phyloP scores from a whole-genome alignment of 2,329 filamentous ascomycete genomes.

The Pseudofabraea citricarpa region DNA sequence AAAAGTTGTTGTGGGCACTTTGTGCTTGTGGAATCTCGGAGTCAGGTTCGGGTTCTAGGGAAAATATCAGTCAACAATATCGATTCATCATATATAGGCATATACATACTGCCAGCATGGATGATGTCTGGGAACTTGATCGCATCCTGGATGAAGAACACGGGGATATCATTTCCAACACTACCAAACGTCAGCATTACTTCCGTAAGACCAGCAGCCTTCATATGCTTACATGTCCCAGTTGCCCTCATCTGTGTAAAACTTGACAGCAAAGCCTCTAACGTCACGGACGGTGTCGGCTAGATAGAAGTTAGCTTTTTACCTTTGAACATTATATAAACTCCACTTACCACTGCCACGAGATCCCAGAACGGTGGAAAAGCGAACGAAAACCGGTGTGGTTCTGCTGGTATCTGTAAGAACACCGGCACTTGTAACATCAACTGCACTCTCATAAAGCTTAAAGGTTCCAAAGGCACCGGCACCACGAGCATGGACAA shows the following conservation, averaged over 20 bases:
- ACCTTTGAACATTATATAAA: not conserved
- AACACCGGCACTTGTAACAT: slow-evolving; percentile 59
- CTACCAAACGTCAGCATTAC: not conserved
- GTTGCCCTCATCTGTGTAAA: slow-evolving; percentile 74
- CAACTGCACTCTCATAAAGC: slow-evolving; percentile 55
- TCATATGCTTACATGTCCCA: slow-evolving; percentile 52
- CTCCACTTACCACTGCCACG: slow-evolving; percentile 48
- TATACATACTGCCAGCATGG: slow-evolving; percentile 34
- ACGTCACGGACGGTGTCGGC: slow-evolving; percentile 83
- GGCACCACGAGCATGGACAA: slow-evolving; percentile 61
- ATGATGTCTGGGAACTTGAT: slow-evolving; percentile 70
- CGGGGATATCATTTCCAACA: slow-evolving; percentile 69
- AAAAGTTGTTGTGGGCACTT: slow-evolving; percentile 69
- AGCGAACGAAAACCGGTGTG: slow-evolving; percentile 66
- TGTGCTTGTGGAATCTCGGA: slow-evolving; percentile 69
- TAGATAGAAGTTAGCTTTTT: not conserved
- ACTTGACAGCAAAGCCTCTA: slow-evolving; percentile 72
- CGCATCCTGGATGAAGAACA: slow-evolving; percentile 73
- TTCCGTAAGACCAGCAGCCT: not conserved
- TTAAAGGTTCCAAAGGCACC: slow-evolving; percentile 65
- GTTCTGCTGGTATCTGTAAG: slow-evolving; percentile 63
- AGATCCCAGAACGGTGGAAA: slow-evolving; percentile 74
- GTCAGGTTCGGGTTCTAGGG: slow-evolving; percentile 61
- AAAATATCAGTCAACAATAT: not conserved
- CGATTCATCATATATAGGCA: slow-evolving; percentile 16